These are phyloP conservation scores for Millerozyma acaciae DNA, from an alignment of 805 yeast genomes.

Conservation along the genomic window DNA sequence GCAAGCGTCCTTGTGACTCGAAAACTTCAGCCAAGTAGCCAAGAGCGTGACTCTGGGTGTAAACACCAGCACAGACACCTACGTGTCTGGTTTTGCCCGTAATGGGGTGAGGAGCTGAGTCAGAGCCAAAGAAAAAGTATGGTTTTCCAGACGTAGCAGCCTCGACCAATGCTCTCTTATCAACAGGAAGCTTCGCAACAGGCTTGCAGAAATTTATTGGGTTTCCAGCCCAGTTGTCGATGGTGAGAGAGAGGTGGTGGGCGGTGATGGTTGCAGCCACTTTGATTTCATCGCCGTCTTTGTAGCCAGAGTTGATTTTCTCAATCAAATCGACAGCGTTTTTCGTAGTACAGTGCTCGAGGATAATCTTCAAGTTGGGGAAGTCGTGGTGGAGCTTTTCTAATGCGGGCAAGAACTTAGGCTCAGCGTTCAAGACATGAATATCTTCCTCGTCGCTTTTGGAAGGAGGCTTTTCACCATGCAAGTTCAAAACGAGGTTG, in stretches of 20 bases:
- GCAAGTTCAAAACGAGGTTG: slow-evolving; percentile 76
- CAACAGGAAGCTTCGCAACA: slow-evolving; percentile 89
- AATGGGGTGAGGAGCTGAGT: slow-evolving; percentile 95
- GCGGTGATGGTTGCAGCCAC: slow-evolving; percentile 96
- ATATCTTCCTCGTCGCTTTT: slow-evolving; percentile 53
- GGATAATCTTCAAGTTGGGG: slow-evolving; percentile 79
- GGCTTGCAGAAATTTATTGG: slow-evolving; percentile 96
- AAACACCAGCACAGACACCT: slow-evolving; percentile 98
- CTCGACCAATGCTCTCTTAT: slow-evolving; percentile 69
- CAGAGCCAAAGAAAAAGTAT: slow-evolving; percentile 94
- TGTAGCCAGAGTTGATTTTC: slow-evolving; percentile 42
- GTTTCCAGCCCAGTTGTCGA: slow-evolving; percentile 96
- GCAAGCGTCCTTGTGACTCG: slow-evolving; percentile 59
- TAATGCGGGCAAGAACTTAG: slow-evolving; percentile 85
- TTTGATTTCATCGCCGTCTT: slow-evolving; percentile 32
- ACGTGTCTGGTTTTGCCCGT: slow-evolving; percentile 68
- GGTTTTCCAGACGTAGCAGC: slow-evolving; percentile 94
- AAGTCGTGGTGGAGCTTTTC: slow-evolving; percentile 72
- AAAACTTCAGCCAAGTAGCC: slow-evolving; percentile 86
- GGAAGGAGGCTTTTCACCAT: slow-evolving; percentile 86
- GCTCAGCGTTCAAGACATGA: slow-evolving; percentile 92
- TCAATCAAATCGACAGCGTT: slow-evolving; percentile 80
- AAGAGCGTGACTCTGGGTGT: slow-evolving; percentile 79
- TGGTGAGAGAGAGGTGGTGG: slow-evolving; percentile 83
- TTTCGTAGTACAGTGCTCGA: slow-evolving; percentile 93